Conservation (phyloP, 495 filamentous ascomycete species). For the Aspergillus diversus region DNA sequence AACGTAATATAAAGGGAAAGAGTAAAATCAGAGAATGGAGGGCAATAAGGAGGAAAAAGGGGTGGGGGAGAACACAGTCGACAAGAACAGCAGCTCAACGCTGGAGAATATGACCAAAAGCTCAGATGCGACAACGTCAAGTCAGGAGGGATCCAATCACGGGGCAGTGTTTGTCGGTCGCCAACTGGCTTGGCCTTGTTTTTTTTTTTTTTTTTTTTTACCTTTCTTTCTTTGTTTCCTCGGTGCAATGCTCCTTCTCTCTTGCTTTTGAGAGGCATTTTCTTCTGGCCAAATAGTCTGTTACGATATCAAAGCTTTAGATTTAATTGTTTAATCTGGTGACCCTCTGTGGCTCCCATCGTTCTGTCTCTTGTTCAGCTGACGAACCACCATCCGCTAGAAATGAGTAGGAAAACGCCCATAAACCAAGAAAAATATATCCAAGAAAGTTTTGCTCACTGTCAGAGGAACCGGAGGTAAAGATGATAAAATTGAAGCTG, state of each 20-base stretch:
- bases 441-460: no score
- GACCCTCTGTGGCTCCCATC: no score
- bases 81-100: background rate
- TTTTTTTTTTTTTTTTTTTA: conserved; percentile 3
- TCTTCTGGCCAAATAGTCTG: no score
- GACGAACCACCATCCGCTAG: no score
- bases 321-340: no score
- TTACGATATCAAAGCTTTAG: no score
- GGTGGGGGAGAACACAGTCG: background rate
- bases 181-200: conserved; percentile 1
- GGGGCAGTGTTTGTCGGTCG: conserved; percentile 1
- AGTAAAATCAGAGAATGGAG: conserved; percentile 18
- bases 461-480: no score
- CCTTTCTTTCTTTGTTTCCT: background rate
- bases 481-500: no score
- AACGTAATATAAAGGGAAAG: conserved; percentile 6
- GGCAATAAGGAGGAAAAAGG: conserved; percentile 28
- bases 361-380: no score
- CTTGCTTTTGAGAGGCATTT: background rate
- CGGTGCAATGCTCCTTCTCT: background rate
- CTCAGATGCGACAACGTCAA: conserved; percentile 3
- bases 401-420: no score
- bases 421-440: no score
- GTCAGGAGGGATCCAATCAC: conserved; percentile 17
- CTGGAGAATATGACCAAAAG: conserved; percentile 2